Evolutionary conservation across 2,329 filamentous ascomycete species (phyloP), one percentile per base, ranked within the genome.

Genomic region (Pseudomassariella vexata): DNA sequence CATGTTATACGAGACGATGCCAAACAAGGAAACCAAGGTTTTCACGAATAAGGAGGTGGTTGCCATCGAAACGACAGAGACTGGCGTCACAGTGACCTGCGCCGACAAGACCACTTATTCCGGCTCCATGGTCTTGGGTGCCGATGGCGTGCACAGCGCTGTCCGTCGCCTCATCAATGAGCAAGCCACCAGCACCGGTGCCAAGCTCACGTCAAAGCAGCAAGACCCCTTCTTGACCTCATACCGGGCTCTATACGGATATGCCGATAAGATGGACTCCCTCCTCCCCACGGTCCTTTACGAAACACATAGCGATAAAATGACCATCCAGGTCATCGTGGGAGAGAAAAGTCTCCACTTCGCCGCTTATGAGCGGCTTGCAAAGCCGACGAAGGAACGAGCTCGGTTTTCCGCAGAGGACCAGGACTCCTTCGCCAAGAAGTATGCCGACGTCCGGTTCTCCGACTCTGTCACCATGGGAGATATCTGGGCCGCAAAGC

Each of bases 91-190:
- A 2, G 31, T 38, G 19, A 25, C 36, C 14, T 56, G 57, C 5
- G 35, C 39, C 4, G 62, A 66, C 36, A 58, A 60, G 1, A 46
- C 42, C 3, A 38, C 43, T 3, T 53, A 59, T 34, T 36, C 37
- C 2, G 63, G 56, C 1, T 57, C 59, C 25, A 48, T 68, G 9
- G 38, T 66, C 5, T 45, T 67, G 15, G 63, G 63, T 11, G 55
- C 56, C 6, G 63, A 67, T 40, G 64, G 64, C 4, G 58, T 63
- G 5, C 54, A 61, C 28, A 65, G 60, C 39, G 44, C 40, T 7
- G 47, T 55, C 5, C 51, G 58, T 5, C 34, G 43, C 21, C 44
- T 51, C 24, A 59, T 63, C 48, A 46, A 49, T 21, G 40, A 37
- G 26, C 31, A 32, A 12, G 36, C 41, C 5, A 36, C 34, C 18